Conservation (phyloP, 176 grass and related monocot species). For the Rhipidocladum racemiflorum region DNA sequence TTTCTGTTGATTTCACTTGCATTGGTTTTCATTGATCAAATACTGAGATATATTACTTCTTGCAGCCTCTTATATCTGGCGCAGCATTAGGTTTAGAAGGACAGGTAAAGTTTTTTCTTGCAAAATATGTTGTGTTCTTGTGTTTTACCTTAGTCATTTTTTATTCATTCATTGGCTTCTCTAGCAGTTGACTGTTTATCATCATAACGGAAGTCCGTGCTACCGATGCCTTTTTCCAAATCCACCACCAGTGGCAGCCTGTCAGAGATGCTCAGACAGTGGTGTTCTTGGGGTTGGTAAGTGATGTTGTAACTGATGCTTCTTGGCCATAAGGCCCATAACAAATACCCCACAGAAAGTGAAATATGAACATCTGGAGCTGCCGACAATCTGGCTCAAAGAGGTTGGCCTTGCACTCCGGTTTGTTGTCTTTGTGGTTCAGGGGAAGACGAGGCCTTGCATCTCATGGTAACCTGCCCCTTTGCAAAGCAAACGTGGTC, state of each 20-base stretch:
- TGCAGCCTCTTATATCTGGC: conserved; percentile 91
- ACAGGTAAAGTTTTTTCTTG: conserved; percentile 49
- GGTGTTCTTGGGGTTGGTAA: conserved; percentile 94
- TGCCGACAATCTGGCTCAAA: too few relatives aligned
- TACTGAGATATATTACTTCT: conserved; percentile 1
- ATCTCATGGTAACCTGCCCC: too few relatives aligned
- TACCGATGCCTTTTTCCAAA: conserved; percentile 93
- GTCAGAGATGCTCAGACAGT: conserved; percentile 91
- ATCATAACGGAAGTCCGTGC: conserved; percentile 93
- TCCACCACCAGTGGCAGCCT: conserved; percentile 75
- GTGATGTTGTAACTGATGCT: conserved; percentile 29
- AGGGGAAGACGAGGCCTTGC: too few relatives aligned
- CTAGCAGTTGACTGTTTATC: conserved; percentile 82
- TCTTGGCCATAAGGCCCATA: conserved; percentile 8
- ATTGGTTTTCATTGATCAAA: neutral
- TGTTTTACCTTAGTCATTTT: neutral
- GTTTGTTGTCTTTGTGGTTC: too few relatives aligned
- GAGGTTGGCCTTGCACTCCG: too few relatives aligned
- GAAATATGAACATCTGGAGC: neutral
- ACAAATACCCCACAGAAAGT: neutral
- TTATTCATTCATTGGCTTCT: conserved; percentile 32
- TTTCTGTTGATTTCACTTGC: conserved; percentile 1
- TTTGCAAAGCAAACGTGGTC: too few relatives aligned
- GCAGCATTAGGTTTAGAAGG: conserved; percentile 92
- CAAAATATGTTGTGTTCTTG: conserved; percentile 20